A percentile compares a stretch with the other conserved stretches of the same genome.
Evolutionary conservation across 257 asterid species (phyloP).

Genomic region (Solanum neorickii): DNA sequence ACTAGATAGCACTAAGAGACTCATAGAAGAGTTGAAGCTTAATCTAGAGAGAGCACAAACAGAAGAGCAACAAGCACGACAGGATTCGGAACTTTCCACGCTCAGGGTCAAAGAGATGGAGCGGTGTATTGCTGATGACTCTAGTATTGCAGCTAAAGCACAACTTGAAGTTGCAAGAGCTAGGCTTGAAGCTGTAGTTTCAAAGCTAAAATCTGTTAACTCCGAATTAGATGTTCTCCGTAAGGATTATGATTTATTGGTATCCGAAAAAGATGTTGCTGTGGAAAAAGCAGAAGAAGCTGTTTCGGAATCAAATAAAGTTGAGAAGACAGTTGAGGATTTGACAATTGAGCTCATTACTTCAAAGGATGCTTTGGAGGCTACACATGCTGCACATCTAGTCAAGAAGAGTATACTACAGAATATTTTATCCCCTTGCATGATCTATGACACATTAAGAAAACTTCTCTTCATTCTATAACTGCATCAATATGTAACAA

Average conservation of each 20-base stretch:
- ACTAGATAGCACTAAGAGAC: constrained; percentile 66
- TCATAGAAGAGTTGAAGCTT: constrained; percentile 77
- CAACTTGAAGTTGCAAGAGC: constrained; percentile 57
- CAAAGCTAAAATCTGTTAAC: no score
- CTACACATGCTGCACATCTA: no score
- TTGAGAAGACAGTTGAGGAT: no score
- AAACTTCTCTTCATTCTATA: background rate
- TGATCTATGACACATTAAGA: background rate
- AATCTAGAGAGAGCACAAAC: constrained; percentile 82
- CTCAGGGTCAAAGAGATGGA: constrained; percentile 86
- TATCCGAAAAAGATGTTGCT: no score
- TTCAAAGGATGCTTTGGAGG: no score
- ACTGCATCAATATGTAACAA: background rate
- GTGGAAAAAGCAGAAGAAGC: no score
- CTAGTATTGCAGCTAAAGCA: constrained; percentile 87
- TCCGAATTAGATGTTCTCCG: no score
- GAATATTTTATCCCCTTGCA: background rate
- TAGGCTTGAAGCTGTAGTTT: no score
- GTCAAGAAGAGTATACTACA: background rate
- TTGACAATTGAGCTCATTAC: no score
- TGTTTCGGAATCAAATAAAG: no score
- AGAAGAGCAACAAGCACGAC: constrained; percentile 85
- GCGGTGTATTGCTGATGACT: constrained; percentile 69
- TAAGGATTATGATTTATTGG: no score
- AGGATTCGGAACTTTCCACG: constrained; percentile 81